Conservation (phyloP, 2,329 filamentous ascomycete genomes). For the Cordyceps farinosa region DNA sequence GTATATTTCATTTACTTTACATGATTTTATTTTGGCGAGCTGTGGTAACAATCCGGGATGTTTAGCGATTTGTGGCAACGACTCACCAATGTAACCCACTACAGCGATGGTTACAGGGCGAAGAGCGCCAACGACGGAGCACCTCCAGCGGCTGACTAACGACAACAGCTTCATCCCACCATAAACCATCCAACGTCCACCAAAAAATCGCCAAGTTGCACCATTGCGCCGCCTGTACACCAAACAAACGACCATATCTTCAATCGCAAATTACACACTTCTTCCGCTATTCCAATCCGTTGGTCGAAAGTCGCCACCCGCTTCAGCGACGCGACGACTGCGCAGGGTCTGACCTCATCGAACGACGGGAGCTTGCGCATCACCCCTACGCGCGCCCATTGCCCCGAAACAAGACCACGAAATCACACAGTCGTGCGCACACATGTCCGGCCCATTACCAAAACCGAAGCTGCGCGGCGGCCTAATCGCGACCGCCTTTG, state of each 20-base stretch:
- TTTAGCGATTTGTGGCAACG: neutral
- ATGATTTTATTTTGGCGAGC: too few species aligned
- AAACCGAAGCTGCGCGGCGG: constrained; percentile 34
- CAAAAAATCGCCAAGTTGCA: neutral
- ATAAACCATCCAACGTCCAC: neutral
- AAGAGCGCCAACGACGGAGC: neutral
- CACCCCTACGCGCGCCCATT: too few species aligned
- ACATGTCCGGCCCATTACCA: constrained; percentile 21
- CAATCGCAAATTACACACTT: too few species aligned
- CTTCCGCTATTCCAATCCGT: too few species aligned
- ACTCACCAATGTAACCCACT: neutral
- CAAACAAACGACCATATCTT: neutral
- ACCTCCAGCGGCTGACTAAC: neutral
- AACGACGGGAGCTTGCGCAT: too few species aligned
- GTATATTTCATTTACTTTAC: too few species aligned
- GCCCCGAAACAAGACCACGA: neutral
- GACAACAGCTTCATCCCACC: neutral
- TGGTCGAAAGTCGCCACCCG: too few species aligned
- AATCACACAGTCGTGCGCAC: neutral
- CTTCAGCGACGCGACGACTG: too few species aligned
- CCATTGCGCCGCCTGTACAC: neutral
- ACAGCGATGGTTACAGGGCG: neutral
- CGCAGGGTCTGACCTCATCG: too few species aligned
- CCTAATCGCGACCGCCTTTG: constrained; percentile 41
- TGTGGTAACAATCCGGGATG: neutral